Base-by-base conservation (phyloP, 768 basidiomycete genomes). In the Neoboletus brunneissimus region DNA sequence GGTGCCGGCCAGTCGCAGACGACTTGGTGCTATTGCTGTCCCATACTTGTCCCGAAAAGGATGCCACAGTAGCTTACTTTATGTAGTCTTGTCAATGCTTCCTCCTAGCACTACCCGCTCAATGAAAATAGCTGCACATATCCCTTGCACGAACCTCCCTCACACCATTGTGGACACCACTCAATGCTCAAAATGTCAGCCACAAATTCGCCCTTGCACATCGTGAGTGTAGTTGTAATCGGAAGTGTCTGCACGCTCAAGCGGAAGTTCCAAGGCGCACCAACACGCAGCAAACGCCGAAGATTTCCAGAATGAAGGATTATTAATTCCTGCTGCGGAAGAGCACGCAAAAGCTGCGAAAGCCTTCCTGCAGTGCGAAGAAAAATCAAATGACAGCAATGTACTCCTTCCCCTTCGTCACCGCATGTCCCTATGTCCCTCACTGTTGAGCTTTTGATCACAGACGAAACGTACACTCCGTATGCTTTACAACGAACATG, bases 271-370 rank as follows among this genome's bases (percentile, higher is more conserved):
- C 68, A 92, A n/a, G 89, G 90, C 91, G 22, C 88, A 93, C 69
- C 84, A 87, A 64, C 89, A 91, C 72, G 87, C 87, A 51, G 85
- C 86, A 16, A 88, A 87, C 64, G 90, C 89, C 35, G 89, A 92
- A 49, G 89, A 91, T 56, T 83, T 81, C 64, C 66, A 80, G 44
- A 77, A 76, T 13, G 80, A 82, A 56, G 91, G 91, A 13, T 75
- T 89, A 7, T 79, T 90, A 51, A 81, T 90, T 22, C 82, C 83
- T 35, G 88, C 91, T 12, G 79, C 83, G 25, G 85, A 89, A 58
- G 87, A 91, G 60, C 88, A 92, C 62, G 69, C 76, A 58, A 87
- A 85, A 65, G 89, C 91, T 29, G 89, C 90, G 16, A 85, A 86
- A 57, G 86, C 87, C 2, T 92, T 90, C 66, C 70, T 80, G 55